phyloP scores from a whole-genome alignment of 2,329 filamentous ascomycete genomes.

The Lecanicillium sp. region DNA sequence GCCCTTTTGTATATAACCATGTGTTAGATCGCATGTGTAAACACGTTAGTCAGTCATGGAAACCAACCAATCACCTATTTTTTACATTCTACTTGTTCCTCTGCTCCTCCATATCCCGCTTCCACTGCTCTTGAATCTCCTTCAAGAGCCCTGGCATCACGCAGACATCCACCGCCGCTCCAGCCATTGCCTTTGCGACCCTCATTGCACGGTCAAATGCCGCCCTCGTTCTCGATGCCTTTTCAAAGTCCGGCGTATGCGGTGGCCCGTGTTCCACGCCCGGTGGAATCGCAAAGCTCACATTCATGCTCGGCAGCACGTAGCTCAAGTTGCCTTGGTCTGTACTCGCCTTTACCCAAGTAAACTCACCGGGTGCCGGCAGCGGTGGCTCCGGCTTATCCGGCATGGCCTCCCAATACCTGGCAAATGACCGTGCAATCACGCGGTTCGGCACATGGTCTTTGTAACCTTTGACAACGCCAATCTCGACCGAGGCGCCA shows the following conservation, averaged over 20 bases:
- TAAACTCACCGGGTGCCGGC: conserved; percentile 29
- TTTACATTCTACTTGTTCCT: background rate
- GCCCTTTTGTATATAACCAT: no score
- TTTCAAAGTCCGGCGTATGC: conserved; percentile 16
- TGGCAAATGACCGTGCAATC: conserved; percentile 35
- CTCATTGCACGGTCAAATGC: conserved; percentile 16
- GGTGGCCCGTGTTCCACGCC: conserved; percentile 14
- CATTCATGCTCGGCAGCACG: conserved; percentile 45
- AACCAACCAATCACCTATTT: no score
- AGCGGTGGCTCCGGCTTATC: conserved; percentile 14
- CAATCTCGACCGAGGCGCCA: conserved; percentile 37
- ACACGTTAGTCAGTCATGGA: no score
- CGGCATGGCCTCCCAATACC: conserved; percentile 34
- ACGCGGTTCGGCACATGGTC: conserved; percentile 47
- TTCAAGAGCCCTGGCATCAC: conserved; percentile 12
- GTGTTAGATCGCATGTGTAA: no score
- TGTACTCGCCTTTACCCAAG: conserved; percentile 44
- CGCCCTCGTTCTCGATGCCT: conserved; percentile 13
- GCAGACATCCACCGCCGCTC: conserved; percentile 15
- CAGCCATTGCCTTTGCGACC: conserved; percentile 16
- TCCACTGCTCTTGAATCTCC: conserved; percentile 16
- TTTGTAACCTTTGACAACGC: conserved; percentile 33
- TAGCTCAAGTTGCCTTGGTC: conserved; percentile 54
- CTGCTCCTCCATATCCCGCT: conserved; percentile 12
- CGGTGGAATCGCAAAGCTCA: conserved; percentile 43